phyloP scores from a whole-genome alignment of 805 yeast genomes.

The Saccharomycopsis guyanensis region DNA sequence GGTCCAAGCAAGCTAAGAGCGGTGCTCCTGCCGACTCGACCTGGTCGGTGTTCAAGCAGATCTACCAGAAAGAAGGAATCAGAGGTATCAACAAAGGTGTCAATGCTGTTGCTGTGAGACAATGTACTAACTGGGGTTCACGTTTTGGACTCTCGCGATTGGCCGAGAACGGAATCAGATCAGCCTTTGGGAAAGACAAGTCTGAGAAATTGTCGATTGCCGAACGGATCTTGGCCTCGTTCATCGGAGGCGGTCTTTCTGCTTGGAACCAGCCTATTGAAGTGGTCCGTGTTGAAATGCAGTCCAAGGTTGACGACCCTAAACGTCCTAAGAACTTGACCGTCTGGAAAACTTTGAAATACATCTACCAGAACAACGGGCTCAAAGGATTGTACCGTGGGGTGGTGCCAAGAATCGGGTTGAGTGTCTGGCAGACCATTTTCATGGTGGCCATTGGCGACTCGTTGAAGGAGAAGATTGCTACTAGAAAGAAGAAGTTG shows the following conservation, averaged over 20 bases:
- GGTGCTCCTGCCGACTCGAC: slow-evolving; percentile 72
- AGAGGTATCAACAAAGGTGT: slow-evolving; percentile 96
- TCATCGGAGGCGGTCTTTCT: slow-evolving; percentile 92
- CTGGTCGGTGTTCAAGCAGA: slow-evolving; percentile 79
- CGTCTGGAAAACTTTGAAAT: slow-evolving; percentile 67
- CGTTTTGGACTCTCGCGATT: slow-evolving; percentile 88
- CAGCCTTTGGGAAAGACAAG: slow-evolving; percentile 48
- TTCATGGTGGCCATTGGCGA: slow-evolving; percentile 99
- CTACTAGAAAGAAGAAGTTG: slow-evolving; percentile 4
- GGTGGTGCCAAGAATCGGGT: slow-evolving; percentile 92
- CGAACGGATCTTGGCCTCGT: slow-evolving; percentile 81
- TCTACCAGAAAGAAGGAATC: slow-evolving; percentile 80
- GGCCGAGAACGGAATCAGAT: slow-evolving; percentile 79
- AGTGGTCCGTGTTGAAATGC: slow-evolving; percentile 97
- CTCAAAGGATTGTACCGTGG: slow-evolving; percentile 90
- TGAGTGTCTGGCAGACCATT: slow-evolving; percentile 97
- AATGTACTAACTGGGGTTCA: slow-evolving; percentile 98
- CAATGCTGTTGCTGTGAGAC: slow-evolving; percentile 97
- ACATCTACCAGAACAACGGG: slow-evolving; percentile 79
- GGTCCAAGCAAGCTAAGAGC: slow-evolving; percentile 64
- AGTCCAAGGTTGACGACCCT: slow-evolving; percentile 87
- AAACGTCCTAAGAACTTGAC: slow-evolving; percentile 89
- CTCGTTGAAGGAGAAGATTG: slow-evolving; percentile 55
- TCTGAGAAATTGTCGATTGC: slow-evolving; percentile 58
- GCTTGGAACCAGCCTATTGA: slow-evolving; percentile 99